A percentile compares a stretch with the other conserved stretches of the same genome.
phyloP scores from a whole-genome alignment of 2,329 filamentous ascomycete species.

The Monilinia fructigena region DNA sequence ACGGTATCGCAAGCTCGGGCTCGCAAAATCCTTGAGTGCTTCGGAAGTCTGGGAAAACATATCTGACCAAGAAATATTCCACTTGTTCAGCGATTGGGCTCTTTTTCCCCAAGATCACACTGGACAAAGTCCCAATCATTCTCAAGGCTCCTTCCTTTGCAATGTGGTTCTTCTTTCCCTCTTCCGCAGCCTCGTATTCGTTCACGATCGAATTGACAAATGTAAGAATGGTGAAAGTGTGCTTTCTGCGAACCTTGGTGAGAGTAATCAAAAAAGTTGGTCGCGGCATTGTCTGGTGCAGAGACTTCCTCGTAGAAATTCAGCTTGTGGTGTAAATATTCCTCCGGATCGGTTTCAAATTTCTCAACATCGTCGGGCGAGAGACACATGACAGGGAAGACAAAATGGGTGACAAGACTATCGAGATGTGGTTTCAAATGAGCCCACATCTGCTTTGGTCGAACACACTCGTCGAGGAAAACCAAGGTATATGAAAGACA shows the following conservation, averaged over 20 bases:
- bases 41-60: constrained; percentile 97
- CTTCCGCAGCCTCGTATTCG: constrained; percentile 80
- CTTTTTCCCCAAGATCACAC: constrained; percentile 95
- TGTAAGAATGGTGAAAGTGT: constrained; percentile 89
- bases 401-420: constrained; percentile 87
- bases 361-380: constrained; percentile 89
- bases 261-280: constrained; percentile 92
- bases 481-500: constrained; percentile 91
- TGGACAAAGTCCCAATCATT: constrained; percentile 94
- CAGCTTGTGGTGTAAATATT: constrained; percentile 94
- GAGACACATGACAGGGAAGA: constrained; percentile 94
- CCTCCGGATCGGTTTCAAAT: constrained; percentile 90
- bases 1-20: constrained; percentile 95
- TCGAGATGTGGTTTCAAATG: constrained; percentile 91
- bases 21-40: constrained; percentile 88
- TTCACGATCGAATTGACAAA: constrained; percentile 96
- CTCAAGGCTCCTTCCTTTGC: constrained; percentile 95
- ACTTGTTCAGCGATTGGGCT: constrained; percentile 96
- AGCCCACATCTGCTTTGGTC: constrained; percentile 95
- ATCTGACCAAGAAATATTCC: constrained; percentile 96
- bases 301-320: constrained; percentile 98
- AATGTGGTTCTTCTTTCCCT: constrained; percentile 87
- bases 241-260: constrained; percentile 91
- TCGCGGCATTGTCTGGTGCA: constrained; percentile 90
- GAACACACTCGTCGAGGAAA: constrained; percentile 95